Evolutionary conservation across 2,329 filamentous ascomycete genomes (phyloP).

Genomic region (Xylaria sp.): DNA sequence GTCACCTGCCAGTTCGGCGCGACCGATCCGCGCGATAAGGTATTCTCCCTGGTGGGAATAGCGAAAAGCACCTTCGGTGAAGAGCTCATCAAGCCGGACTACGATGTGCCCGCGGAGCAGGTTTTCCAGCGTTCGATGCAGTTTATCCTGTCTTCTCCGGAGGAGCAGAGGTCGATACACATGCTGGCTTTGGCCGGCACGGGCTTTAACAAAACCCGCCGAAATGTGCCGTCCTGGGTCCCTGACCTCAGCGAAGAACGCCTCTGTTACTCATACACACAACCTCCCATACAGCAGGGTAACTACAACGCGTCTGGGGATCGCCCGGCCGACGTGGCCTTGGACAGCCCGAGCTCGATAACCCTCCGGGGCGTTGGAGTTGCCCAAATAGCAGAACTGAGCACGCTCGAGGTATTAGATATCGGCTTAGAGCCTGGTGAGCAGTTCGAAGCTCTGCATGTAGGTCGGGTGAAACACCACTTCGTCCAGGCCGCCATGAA

Average conservation of each 20-base stretch:
- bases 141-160: slow-evolving; percentile 1
- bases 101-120: slow-evolving; percentile 9
- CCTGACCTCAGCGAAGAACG: slow-evolving; percentile 13
- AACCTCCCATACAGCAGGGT: not conserved
- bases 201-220: not conserved
- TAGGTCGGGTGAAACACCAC: not conserved
- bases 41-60: slow-evolving; percentile 13
- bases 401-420: slow-evolving; percentile 1
- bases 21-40: slow-evolving; percentile 15
- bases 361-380: slow-evolving; percentile 4
- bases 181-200: slow-evolving; percentile 13
- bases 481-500: slow-evolving; percentile 10
- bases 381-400: slow-evolving; percentile 7
- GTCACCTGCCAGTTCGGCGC: slow-evolving; percentile 9
- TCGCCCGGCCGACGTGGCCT: not conserved
- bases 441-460: slow-evolving; percentile 1
- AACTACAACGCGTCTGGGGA: slow-evolving; percentile 10
- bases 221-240: slow-evolving; percentile 12
- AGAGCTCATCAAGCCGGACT: slow-evolving; percentile 6
- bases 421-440: slow-evolving; percentile 6
- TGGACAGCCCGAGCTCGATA: slow-evolving; percentile 3
- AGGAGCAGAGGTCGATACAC: slow-evolving; percentile 5
- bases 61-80: not conserved
- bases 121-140: slow-evolving; percentile 8
- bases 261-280: slow-evolving; percentile 2